Base-by-base conservation (phyloP, 257 asterid species). In the Capsicum baccatum region DNA sequence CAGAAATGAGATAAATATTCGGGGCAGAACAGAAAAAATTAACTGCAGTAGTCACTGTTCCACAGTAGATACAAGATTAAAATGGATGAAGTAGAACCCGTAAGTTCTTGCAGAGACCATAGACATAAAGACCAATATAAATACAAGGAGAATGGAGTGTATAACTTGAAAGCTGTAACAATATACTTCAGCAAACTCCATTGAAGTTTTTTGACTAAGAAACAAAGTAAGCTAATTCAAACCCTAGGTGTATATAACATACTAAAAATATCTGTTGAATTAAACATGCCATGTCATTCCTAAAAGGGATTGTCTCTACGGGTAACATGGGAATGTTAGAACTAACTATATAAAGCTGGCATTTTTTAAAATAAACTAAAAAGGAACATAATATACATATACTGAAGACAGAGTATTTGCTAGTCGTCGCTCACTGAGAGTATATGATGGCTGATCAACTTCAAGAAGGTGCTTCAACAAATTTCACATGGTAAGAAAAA, bases 301-400 rank as follows among this genome's bases (percentile, higher is more conserved):
- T 71, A 47, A 11, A 71, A 47, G 39, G 79, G n/a, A 71, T 50
- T 71, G 39, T n/a, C 58, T 13, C 6, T 73, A 47, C 3, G 42
- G 57, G 37, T 44, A 9, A 71, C 16, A 71, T 10, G 37, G 15
- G 39, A n/a, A n/a, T 47, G 79, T n/a, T 47, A 11, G 57, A 73
- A 11, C 17, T 9, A n/a, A 11, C 10, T 71, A 10, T 47, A 47
- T 19, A n/a, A 47, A 73, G 59, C n/a, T 47, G 0, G 0, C n/a
- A n/a, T 19, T 19, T 11, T n/a, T 48, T 47, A 1, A 73, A 26
- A 47, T 9, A 73, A 6, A 73, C n/a, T 12, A 73, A 47, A n/a
- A 71, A 47, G 58, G 80, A 73, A 71, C n/a, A 19, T 47, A 19
- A 47, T 48, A 73, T 21, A 73, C 58, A 47, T 19, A 73, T n/a